phyloP scores from a whole-genome alignment of 2,329 filamentous ascomycete genomes.

The Talaromyces sp. region DNA sequence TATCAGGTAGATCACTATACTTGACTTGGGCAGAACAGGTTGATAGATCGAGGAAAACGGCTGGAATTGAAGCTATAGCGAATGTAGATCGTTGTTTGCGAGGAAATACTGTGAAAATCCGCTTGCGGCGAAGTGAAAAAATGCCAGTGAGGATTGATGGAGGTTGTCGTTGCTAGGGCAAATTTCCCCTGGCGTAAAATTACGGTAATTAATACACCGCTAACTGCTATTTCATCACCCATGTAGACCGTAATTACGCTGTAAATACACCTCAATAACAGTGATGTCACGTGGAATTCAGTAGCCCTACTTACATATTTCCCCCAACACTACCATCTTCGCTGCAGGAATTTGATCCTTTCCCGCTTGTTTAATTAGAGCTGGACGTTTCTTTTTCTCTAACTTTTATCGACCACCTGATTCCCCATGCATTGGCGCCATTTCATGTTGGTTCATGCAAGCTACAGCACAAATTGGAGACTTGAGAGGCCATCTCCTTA shows the following conservation, averaged over 20 bases:
- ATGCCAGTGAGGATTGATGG: background rate
- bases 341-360: background rate
- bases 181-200: background rate
- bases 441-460: background rate
- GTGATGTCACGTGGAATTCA: constrained; percentile 13
- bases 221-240: background rate
- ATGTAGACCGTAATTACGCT: background rate
- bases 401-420: background rate
- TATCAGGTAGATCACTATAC: background rate
- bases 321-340: background rate
- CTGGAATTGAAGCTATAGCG: background rate
- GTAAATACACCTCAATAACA: background rate
- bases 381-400: background rate
- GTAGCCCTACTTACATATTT: constrained; percentile 4
- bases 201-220: background rate
- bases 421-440: background rate
- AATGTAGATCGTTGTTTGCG: background rate
- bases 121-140: constrained; percentile 8
- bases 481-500: background rate
- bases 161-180: background rate
- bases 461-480: background rate
- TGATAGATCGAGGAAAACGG: constrained; percentile 4
- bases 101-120: background rate
- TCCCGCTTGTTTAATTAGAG: background rate
- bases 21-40: background rate